A percentile compares a stretch with the other conserved stretches of the same genome.
Conservation (phyloP, 164 flowering plant species). For the Vitis rotundifolia region DNA sequence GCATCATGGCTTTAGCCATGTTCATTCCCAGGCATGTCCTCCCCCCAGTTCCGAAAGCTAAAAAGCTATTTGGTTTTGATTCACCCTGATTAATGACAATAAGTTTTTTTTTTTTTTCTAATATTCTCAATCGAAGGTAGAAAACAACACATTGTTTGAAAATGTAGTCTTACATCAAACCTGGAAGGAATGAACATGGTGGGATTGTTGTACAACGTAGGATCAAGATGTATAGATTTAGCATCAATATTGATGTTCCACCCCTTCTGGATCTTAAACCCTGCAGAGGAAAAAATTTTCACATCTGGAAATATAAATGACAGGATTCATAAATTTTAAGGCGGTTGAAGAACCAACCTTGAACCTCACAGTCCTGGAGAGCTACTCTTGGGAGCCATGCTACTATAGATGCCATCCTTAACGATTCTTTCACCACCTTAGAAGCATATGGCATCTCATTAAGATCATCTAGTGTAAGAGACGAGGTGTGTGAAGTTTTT, state of each 20-base stretch:
- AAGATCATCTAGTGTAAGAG: conserved; percentile 49
- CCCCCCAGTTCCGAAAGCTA: conserved; percentile 58
- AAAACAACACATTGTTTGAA: neutral
- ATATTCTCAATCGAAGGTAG: neutral
- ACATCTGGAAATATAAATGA: neutral
- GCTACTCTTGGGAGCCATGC: conserved; percentile 75
- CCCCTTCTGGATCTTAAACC: conserved; percentile 53
- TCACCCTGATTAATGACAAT: conserved; percentile 29
- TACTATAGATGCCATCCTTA: conserved; percentile 65
- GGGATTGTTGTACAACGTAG: conserved; percentile 46
- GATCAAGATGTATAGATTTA: conserved; percentile 59
- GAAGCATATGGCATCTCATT: conserved; percentile 56
- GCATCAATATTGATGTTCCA: conserved; percentile 65
- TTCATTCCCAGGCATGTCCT: conserved; percentile 54
- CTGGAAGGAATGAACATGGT: conserved; percentile 53
- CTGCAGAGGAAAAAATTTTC: conserved; percentile 17
- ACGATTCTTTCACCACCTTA: conserved; percentile 68
- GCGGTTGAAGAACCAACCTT: conserved; percentile 32
- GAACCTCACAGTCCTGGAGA: conserved; percentile 53
- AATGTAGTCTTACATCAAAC: conserved; percentile 43
- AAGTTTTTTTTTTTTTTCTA: neutral
- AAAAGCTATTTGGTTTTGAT: conserved; percentile 48
- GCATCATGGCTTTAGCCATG: conserved; percentile 57
- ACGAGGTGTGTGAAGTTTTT: conserved; percentile 16
- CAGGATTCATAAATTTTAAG: neutral